A percentile compares a stretch with the other conserved stretches of the same genome.
Evolutionary conservation across 768 basidiomycete species (phyloP).

Genomic region (Pleurotus ostreatus): DNA sequence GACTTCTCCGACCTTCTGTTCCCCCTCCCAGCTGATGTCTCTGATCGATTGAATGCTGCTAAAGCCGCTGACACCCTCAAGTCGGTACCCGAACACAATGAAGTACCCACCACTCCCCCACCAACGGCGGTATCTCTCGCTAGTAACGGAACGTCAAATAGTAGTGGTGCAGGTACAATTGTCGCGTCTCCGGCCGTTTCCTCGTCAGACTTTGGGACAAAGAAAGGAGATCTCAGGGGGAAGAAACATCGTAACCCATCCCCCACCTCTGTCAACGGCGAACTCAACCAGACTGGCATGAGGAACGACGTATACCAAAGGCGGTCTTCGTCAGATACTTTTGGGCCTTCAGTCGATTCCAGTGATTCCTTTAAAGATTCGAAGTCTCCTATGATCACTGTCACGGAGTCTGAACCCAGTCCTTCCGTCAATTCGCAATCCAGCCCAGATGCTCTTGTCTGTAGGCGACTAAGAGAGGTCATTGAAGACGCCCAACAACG

Average conservation of each 20-base stretch:
- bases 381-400: constrained; percentile 30
- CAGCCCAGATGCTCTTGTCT: constrained; percentile 40
- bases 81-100: constrained; percentile 33
- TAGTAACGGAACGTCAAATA: constrained; percentile 21
- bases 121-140: constrained; percentile 27
- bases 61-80: constrained; percentile 45
- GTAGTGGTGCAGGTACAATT: constrained; percentile 19
- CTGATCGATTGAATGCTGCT: constrained; percentile 29
- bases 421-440: constrained; percentile 27
- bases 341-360: neutral
- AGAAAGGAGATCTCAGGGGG: neutral
- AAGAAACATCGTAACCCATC: neutral
- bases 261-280: neutral
- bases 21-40: constrained; percentile 41
- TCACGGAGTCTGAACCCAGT: constrained; percentile 38
- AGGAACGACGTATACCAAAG: too few relatives aligned
- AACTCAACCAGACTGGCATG: neutral
- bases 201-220: neutral
- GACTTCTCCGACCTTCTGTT: constrained; percentile 78
- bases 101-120: constrained; percentile 25
- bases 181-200: neutral
- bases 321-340: neutral
- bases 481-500: constrained; percentile 57
- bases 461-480: constrained; percentile 52
- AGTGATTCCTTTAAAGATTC: neutral